These are phyloP conservation scores for Hericium alpestre DNA, from an alignment of 768 basidiomycete species.

Conservation along the genomic window DNA sequence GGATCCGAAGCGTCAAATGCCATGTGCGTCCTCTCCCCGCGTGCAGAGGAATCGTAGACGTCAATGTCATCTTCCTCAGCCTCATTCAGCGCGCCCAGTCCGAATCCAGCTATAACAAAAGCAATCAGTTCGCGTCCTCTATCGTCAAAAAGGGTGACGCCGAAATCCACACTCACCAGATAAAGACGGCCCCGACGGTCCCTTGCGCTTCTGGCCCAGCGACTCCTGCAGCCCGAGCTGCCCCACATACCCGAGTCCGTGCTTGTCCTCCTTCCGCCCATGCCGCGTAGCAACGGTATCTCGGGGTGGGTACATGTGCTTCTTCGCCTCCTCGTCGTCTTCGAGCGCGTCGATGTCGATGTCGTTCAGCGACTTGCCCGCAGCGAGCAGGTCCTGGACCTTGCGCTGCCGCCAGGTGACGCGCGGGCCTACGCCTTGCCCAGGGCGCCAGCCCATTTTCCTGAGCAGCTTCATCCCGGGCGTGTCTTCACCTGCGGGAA, in stretches of 20 bases:
- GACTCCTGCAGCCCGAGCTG: slow-evolving; percentile 52
- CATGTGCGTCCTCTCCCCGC: slow-evolving; percentile 33
- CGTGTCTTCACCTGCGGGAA: slow-evolving; percentile 69
- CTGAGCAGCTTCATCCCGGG: slow-evolving; percentile 77
- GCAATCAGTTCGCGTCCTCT: background rate
- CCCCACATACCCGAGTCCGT: slow-evolving; percentile 77
- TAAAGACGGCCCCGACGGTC: slow-evolving; percentile 38
- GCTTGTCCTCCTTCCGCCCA: slow-evolving; percentile 60
- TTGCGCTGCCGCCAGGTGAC: slow-evolving; percentile 67
- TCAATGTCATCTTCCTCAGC: slow-evolving; percentile 91
- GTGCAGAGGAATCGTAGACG: slow-evolving; percentile 49
- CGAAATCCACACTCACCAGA: slow-evolving; percentile 33
- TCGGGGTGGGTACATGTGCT: slow-evolving; percentile 77
- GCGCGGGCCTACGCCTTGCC: slow-evolving; percentile 89
- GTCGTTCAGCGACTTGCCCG: slow-evolving; percentile 21
- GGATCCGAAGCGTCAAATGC: slow-evolving; percentile 58
- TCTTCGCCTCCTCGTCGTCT: slow-evolving; percentile 72
- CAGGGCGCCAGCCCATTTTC: slow-evolving; percentile 92
- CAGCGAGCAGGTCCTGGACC: slow-evolving; percentile 50
- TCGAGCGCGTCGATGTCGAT: slow-evolving; percentile 23
- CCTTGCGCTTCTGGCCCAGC: slow-evolving; percentile 29
- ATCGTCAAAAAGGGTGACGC: background rate
- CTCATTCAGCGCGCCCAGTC: slow-evolving; percentile 82
- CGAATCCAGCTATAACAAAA: slow-evolving; percentile 58
- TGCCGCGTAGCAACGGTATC: slow-evolving; percentile 60